Evolutionary conservation across 106 monocot species (phyloP), one percentile per base, ranked within the genome.

Genomic region (Chionographis japonica): DNA sequence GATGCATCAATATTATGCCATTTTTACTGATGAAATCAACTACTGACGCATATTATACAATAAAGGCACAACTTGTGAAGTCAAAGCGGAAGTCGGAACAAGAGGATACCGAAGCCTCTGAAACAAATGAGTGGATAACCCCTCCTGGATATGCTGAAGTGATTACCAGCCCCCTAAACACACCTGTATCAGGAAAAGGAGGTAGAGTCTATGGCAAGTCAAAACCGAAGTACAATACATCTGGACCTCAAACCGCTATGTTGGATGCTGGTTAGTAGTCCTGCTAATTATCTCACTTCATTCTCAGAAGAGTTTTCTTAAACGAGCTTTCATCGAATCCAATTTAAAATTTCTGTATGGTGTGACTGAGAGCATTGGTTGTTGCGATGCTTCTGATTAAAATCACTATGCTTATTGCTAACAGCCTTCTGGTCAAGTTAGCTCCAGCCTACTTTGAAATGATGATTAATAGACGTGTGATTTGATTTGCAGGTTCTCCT

Each of bases 401-500:
- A 5, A 46, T 46, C 46, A 46, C 46, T 46, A 10, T 46, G 2
- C 46, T 46, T 10, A 2, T 6, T 46, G 9, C 9, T 46, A 10
- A 46, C 46, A 46, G 2, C 5, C 9, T 46, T 1, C 9, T 46
- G 5, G 9, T 6, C 46, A 1, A 46, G 5, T n/a, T 62, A 13
- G 2, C 12, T n/a, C 39, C 13, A 15, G 10, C 14, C 1, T 62
- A 8, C 12, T 11, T 41, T 13, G 27, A 6, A 12, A 11, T 64
- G 8, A 14, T 56, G 8, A 2, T 51, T 13, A 40, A 37, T 17
- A 40, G 50, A 52, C 43, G 6, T 38, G 16, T 12, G 40, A 20
- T 18, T 12, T 37, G 14, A 5, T 65, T 70, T 81, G 62, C 75
- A 94, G 94, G 77, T 85, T 90, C 88, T 54, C 81, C 94, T 17